A percentile compares a stretch with the other conserved stretches of the same genome.
phyloP scores from a whole-genome alignment of 768 basidiomycete genomes.

The Daedaleopsis nitida region DNA sequence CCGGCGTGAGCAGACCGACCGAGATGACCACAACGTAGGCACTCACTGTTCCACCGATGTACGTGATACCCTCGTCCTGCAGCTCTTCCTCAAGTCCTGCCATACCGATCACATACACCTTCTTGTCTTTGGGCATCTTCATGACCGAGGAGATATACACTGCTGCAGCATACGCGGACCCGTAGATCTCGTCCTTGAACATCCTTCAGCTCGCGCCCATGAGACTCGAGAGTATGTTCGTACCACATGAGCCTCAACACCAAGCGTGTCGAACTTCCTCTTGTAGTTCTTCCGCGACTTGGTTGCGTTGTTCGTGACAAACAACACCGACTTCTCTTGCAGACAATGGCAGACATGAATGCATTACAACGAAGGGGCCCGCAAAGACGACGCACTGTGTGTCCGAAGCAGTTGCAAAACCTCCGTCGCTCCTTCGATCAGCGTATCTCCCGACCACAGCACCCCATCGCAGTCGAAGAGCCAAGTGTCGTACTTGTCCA shows the following conservation, averaged over 20 bases:
- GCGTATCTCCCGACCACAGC: slow-evolving; percentile 82
- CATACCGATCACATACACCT: slow-evolving; percentile 95
- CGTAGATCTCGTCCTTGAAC: slow-evolving; percentile 90
- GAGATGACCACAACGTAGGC: slow-evolving; percentile 4
- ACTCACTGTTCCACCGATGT: slow-evolving; percentile 84
- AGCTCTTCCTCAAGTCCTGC: slow-evolving; percentile 92
- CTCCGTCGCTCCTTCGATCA: slow-evolving; percentile 77
- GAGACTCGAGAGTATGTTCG: slow-evolving; percentile 31
- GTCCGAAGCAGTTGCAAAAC: slow-evolving; percentile 73
- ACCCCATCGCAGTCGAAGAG: slow-evolving; percentile 97
- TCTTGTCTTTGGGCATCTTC: slow-evolving; percentile 87
- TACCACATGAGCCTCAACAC: slow-evolving; percentile 83
- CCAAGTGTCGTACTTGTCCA: slow-evolving; percentile 85
- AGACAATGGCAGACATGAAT: too few species aligned
- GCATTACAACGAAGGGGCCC: too few species aligned
- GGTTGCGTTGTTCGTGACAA: slow-evolving; percentile 97
- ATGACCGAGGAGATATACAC: slow-evolving; percentile 88
- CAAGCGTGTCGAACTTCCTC: slow-evolving; percentile 87
- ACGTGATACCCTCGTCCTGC: slow-evolving; percentile 78
- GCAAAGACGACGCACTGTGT: slow-evolving; percentile 52
- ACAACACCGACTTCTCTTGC: slow-evolving; percentile 80
- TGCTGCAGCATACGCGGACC: slow-evolving; percentile 87
- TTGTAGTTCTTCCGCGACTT: slow-evolving; percentile 90
- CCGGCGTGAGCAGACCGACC: not conserved
- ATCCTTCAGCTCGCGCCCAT: not conserved